phyloP scores from a whole-genome alignment of 2,329 filamentous ascomycete genomes.

The Sporothrix pallida region DNA sequence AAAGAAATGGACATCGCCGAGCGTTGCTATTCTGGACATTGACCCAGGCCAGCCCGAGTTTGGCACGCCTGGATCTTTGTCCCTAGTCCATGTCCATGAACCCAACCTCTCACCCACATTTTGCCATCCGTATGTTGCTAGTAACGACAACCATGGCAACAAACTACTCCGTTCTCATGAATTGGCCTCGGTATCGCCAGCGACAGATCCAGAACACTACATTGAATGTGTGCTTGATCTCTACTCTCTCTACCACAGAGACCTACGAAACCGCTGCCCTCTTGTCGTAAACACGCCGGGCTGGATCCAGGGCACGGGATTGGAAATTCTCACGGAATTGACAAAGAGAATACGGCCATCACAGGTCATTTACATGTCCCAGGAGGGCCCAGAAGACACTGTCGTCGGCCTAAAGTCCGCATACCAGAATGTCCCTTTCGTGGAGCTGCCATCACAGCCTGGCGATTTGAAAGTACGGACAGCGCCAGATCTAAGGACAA shows the following conservation, averaged over 20 bases:
- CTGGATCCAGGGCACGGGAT: constrained; percentile 73
- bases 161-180: constrained; percentile 66
- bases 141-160: constrained; percentile 43
- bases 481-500: constrained; percentile 68
- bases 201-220: constrained; percentile 70
- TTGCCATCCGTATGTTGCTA: constrained; percentile 55
- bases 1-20: constrained; percentile 41
- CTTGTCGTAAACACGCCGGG: constrained; percentile 76
- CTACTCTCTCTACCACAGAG: constrained; percentile 60
- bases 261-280: constrained; percentile 53
- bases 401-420: constrained; percentile 58
- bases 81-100: constrained; percentile 64
- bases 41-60: constrained; percentile 82
- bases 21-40: constrained; percentile 70
- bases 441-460: constrained; percentile 64
- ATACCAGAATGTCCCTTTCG: constrained; percentile 50
- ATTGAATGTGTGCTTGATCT: constrained; percentile 68
- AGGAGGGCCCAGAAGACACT: constrained; percentile 64
- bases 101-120: constrained; percentile 72
- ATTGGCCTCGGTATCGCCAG: constrained; percentile 68
- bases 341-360: constrained; percentile 60
- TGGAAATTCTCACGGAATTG: constrained; percentile 67
- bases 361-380: constrained; percentile 72
- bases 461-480: constrained; percentile 63
- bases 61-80: constrained; percentile 70